Evolutionary conservation across 345 rosid species (phyloP).

Genomic region (Salix viminalis): DNA sequence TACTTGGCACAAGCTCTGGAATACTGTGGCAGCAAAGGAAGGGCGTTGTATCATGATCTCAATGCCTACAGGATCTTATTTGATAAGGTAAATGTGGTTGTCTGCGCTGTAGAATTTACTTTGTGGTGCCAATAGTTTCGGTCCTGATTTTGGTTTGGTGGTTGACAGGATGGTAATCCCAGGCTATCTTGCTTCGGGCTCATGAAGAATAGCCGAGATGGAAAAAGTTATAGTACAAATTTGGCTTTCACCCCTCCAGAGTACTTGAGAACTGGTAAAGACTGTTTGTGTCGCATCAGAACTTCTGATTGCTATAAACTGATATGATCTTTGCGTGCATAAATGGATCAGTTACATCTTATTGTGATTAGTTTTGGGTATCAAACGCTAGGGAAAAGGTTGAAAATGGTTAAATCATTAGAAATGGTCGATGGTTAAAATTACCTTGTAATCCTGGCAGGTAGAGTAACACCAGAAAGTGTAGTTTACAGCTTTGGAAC

Average conservation of each 20-base stretch:
- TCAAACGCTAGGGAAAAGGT: not conserved
- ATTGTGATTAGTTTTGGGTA: not conserved
- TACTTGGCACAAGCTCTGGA: constrained; percentile 90
- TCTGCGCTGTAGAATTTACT: not conserved
- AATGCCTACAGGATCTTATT: constrained; percentile 90
- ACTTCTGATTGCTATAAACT: not conserved
- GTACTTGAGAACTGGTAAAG: constrained; percentile 74
- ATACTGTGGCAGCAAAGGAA: constrained; percentile 77
- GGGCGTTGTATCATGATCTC: constrained; percentile 93
- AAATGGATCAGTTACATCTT: not conserved
- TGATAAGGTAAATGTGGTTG: constrained; percentile 52
- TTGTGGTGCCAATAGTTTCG: not conserved
- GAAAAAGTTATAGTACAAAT: constrained; percentile 92
- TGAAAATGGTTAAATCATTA: not conserved
- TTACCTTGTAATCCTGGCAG: constrained; percentile 35
- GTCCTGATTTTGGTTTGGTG: not conserved
- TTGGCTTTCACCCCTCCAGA: constrained; percentile 99
- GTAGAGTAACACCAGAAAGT: constrained; percentile 87
- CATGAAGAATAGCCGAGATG: constrained; percentile 93
- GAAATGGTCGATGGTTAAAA: not conserved
- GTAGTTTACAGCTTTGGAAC: constrained; percentile 97
- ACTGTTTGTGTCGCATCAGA: not conserved
- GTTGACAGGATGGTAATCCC: constrained; percentile 82
- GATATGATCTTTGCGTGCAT: not conserved
- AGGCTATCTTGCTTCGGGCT: constrained; percentile 90